phyloP scores from a whole-genome alignment of 106 monocot genomes.

The Gastrodia elata region DNA sequence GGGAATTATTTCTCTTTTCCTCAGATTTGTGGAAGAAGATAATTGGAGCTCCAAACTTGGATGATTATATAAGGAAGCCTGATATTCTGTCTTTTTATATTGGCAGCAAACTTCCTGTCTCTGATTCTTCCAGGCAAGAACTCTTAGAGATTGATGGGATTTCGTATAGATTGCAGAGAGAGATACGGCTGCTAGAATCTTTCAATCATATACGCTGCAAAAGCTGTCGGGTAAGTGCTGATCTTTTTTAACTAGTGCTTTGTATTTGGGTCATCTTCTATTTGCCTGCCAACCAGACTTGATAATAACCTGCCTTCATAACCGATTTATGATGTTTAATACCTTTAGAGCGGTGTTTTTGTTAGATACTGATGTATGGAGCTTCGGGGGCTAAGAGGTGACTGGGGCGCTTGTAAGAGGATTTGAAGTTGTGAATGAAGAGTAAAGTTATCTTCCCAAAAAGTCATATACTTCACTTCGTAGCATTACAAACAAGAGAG shows the following conservation, averaged over 20 bases:
- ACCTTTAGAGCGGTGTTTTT: neutral
- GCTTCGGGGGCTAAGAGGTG: too few species aligned
- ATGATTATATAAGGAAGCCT: slow-evolving; percentile 65
- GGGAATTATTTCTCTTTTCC: neutral
- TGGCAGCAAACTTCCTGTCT: slow-evolving; percentile 87
- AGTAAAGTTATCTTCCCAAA: too few species aligned
- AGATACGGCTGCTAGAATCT: slow-evolving; percentile 75
- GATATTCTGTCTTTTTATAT: slow-evolving; percentile 80
- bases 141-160: slow-evolving; percentile 87
- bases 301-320: neutral
- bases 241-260: neutral
- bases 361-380: too few species aligned
- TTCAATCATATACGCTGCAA: slow-evolving; percentile 80
- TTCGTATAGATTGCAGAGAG: slow-evolving; percentile 76
- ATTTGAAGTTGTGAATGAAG: too few species aligned
- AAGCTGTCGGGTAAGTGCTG: slow-evolving; percentile 47
- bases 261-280: neutral
- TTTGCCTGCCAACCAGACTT: neutral
- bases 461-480: too few species aligned
- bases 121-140: slow-evolving; percentile 79
- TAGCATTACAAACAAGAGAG: too few species aligned
- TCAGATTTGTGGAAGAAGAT: slow-evolving; percentile 85
- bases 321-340: neutral
- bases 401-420: too few species aligned
- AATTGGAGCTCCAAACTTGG: slow-evolving; percentile 60